Evolutionary conservation across 192 early-diverging fungal species (phyloP).

Genomic region (Backusella liffmaniae): DNA sequence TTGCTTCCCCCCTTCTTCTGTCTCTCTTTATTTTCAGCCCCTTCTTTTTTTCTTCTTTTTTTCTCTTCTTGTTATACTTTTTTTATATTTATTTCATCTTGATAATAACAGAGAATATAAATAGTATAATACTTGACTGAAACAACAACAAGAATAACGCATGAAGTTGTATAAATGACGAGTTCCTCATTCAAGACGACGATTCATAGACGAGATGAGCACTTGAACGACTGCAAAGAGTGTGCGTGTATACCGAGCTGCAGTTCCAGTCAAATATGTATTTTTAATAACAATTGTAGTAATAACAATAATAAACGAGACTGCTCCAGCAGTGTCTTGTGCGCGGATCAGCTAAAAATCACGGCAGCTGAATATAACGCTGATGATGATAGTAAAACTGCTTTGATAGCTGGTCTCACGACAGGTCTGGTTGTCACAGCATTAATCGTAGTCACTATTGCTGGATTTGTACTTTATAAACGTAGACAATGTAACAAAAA

Average conservation of each 20-base stretch:
- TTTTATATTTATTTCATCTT: background rate
- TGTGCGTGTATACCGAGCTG: background rate
- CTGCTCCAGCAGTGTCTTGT: background rate
- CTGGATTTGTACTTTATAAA: conserved; percentile 14
- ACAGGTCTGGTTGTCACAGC: conserved; percentile 17
- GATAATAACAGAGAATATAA: background rate
- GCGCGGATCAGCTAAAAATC: background rate
- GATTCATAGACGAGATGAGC: background rate
- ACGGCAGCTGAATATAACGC: background rate
- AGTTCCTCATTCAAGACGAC: background rate
- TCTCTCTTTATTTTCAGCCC: background rate
- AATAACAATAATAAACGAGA: background rate
- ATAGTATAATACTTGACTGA: background rate
- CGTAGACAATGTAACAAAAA: background rate
- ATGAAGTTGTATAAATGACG: conserved; percentile 7
- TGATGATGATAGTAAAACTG: conserved; percentile 4
- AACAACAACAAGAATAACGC: background rate
- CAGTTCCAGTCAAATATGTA: background rate
- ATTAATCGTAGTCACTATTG: background rate
- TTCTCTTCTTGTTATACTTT: background rate
- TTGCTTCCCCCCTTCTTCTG: background rate
- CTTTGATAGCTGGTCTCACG: conserved; percentile 16
- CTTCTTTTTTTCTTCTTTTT: background rate
- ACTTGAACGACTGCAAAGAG: background rate
- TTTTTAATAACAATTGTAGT: background rate